Evolutionary conservation across 345 rosid species (phyloP).

Genomic region (Durio zibethinus): DNA sequence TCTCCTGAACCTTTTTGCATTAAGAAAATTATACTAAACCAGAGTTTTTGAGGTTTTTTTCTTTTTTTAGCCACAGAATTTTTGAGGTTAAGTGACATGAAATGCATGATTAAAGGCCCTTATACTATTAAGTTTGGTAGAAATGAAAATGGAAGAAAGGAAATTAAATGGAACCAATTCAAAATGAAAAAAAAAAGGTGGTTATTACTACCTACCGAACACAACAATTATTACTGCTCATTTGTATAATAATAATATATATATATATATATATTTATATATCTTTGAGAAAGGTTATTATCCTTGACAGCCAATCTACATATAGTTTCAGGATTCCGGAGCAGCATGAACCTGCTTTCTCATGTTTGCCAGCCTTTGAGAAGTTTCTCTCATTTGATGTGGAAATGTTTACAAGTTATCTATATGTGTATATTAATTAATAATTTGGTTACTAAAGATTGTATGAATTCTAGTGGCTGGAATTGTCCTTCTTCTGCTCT

Average conservation of each 20-base stretch:
- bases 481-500: neutral
- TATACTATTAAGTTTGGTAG: no score
- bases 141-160: no score
- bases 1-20: neutral
- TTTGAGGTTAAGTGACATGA: no score
- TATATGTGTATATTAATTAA: neutral
- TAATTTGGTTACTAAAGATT: neutral
- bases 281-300: neutral
- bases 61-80: no score
- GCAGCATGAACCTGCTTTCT: neutral
- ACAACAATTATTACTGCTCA: neutral
- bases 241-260: neutral
- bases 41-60: no score
- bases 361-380: neutral
- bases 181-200: no score
- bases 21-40: no score
- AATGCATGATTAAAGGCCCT: neutral
- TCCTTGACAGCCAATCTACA: neutral
- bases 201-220: no score
- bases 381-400: neutral
- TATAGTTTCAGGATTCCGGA: neutral
- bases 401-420: neutral
- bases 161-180: no score
- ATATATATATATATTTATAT: no score
- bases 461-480: neutral